Conservation (phyloP, 2,329 filamentous ascomycete species). For the Cladosporium austrohemisphaericum region DNA sequence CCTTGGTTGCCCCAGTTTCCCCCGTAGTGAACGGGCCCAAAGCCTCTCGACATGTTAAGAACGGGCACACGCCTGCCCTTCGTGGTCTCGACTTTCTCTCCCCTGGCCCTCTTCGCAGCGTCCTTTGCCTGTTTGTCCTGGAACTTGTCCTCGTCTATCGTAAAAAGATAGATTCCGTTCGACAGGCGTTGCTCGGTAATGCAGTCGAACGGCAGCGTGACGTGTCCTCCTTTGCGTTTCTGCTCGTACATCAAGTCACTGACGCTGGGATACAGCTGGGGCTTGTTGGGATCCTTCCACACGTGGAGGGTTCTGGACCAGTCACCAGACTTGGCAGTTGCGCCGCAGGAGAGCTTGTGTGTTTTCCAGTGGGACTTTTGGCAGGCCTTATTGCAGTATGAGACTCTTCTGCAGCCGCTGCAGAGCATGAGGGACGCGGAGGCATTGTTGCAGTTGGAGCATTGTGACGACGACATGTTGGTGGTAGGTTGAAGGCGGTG, state of each 20-base stretch:
- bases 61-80: no score
- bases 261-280: not conserved
- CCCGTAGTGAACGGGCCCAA: no score
- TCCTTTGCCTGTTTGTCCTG: not conserved
- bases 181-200: not conserved
- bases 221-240: no score
- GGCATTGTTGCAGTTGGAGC: not conserved
- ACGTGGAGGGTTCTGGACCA: no score
- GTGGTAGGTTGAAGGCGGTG: not conserved
- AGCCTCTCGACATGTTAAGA: no score
- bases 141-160: not conserved
- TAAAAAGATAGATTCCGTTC: not conserved
- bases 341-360: constrained; percentile 26
- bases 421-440: constrained; percentile 23
- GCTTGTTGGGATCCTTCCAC: no score
- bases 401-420: constrained; percentile 27
- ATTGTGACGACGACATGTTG: not conserved
- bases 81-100: no score
- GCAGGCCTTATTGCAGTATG: constrained; percentile 34
- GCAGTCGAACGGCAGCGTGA: not conserved
- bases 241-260: not conserved
- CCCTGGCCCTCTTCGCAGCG: not conserved
- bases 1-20: no score
- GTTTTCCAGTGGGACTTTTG: constrained; percentile 34
- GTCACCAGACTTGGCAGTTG: not conserved